phyloP scores from a whole-genome alignment of 1,139 yeast genomes.

The Debaryomyces singareniensis region DNA sequence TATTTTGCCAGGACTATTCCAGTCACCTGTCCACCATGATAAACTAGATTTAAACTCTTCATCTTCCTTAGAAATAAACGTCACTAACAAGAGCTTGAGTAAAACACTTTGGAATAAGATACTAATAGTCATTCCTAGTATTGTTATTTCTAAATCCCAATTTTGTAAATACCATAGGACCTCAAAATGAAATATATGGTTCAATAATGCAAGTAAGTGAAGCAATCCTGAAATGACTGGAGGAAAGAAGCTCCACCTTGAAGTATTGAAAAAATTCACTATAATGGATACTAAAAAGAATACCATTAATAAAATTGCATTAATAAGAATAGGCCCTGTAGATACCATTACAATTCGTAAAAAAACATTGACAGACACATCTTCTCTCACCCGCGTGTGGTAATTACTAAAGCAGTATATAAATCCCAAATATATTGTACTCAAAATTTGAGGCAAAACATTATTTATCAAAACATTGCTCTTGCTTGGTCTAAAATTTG shows the following conservation, averaged over 20 bases:
- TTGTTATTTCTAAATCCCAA: constrained; percentile 44
- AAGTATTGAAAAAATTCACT: constrained; percentile 41
- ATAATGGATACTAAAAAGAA: constrained; percentile 36
- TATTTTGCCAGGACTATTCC: constrained; percentile 51
- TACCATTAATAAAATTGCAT: constrained; percentile 30
- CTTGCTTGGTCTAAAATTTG: neutral
- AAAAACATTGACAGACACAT: constrained; percentile 25
- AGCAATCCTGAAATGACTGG: constrained; percentile 30
- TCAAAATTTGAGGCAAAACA: constrained; percentile 25
- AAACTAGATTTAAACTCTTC: constrained; percentile 43
- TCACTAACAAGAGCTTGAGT: constrained; percentile 30
- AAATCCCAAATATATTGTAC: constrained; percentile 20
- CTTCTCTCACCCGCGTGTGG: constrained; percentile 28
- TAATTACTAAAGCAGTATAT: constrained; percentile 44
- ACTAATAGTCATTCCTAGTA: constrained; percentile 42
- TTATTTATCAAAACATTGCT: neutral
- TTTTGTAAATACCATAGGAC: constrained; percentile 46
- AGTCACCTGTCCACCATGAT: constrained; percentile 69
- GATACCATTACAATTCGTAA: constrained; percentile 38
- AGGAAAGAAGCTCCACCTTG: constrained; percentile 34
- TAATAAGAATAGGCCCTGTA: constrained; percentile 41
- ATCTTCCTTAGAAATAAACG: constrained; percentile 44
- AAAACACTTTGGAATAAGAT: constrained; percentile 38
- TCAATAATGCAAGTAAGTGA: constrained; percentile 36
- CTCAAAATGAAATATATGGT: constrained; percentile 42